phyloP scores from a whole-genome alignment of 495 filamentous ascomycete species.

The Margaritispora aquatica region DNA sequence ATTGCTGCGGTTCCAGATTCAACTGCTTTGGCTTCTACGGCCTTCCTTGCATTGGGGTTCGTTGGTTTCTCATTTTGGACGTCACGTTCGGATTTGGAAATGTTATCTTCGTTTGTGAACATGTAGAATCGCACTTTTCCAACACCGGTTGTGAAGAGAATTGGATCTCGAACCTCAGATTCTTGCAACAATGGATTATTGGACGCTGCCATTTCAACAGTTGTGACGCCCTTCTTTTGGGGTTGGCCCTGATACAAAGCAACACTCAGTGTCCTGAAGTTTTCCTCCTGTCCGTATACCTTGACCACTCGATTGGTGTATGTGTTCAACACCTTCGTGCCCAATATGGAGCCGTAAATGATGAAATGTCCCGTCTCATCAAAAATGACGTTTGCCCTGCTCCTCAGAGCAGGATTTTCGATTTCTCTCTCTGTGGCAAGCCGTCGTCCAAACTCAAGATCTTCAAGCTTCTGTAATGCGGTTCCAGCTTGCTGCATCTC shows the following conservation, averaged over 20 bases:
- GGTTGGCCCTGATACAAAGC: conserved; percentile 94
- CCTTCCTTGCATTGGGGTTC: conserved; percentile 39
- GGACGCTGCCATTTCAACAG: conserved; percentile 96
- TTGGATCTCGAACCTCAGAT: conserved; percentile 85
- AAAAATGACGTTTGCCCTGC: conserved; percentile 80
- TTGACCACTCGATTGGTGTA: conserved; percentile 87
- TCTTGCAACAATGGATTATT: conserved; percentile 90
- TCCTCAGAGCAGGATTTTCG: conserved; percentile 54
- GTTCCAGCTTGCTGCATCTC: conserved; percentile 95
- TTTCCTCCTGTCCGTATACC: conserved; percentile 82
- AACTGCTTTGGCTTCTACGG: conserved; percentile 48
- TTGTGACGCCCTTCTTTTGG: conserved; percentile 83
- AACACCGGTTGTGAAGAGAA: conserved; percentile 75
- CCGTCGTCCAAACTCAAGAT: conserved; percentile 86
- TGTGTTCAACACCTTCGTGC: conserved; percentile 91
- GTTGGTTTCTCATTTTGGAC: conserved; percentile 91
- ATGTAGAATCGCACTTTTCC: conserved; percentile 96
- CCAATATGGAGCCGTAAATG: conserved; percentile 85
- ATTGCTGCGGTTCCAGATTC: conserved; percentile 75
- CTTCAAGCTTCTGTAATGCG: conserved; percentile 67
- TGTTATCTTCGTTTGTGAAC: conserved; percentile 84
- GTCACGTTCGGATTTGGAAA: conserved; percentile 81
- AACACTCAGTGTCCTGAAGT: conserved; percentile 73
- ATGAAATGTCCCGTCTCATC: conserved; percentile 96
- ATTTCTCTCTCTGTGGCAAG: conserved; percentile 84